Percentiles rank a stretch among this genome's conserved stretches.
These are phyloP conservation scores for Pycnococcus provasolii DNA, from an alignment of 139 green algal species.

Conservation along the genomic window DNA sequence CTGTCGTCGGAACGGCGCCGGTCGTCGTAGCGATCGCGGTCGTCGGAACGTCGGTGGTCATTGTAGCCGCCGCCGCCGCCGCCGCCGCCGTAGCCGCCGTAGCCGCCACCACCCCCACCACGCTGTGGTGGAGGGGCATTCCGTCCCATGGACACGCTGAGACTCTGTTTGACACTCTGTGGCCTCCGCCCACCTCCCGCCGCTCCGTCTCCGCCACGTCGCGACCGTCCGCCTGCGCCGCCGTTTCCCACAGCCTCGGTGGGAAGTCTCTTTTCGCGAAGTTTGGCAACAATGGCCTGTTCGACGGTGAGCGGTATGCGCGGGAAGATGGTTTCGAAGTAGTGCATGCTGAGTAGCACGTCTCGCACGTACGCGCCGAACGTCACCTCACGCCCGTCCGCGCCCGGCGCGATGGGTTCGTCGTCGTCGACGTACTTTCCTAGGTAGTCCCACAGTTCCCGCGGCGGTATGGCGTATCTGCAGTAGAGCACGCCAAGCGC, in stretches of 20 bases:
- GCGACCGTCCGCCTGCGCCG: not conserved
- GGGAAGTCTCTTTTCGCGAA: not conserved
- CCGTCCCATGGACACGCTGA: no score
- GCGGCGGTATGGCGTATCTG: not conserved
- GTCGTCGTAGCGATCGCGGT: no score
- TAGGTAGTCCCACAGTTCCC: not conserved
- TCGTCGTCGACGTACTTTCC: constrained; percentile 5
- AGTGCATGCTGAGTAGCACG: constrained; percentile 79
- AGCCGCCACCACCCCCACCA: no score
- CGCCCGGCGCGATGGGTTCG: not conserved
- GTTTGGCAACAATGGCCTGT: not conserved
- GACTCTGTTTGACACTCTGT: no score
- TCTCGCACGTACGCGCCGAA: constrained; percentile 71
- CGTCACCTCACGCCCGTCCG: constrained; percentile 46
- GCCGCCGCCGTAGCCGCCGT: no score
- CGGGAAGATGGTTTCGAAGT: constrained; percentile 92
- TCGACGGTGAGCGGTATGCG: constrained; percentile 39
- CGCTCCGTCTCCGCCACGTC: no score
- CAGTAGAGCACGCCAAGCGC: constrained; percentile 50
- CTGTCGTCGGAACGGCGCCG: no score
- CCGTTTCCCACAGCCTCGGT: not conserved
- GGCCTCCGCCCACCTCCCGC: no score
- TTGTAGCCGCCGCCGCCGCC: no score
- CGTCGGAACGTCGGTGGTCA: no score
- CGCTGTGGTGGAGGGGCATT: no score